Base-by-base conservation (phyloP, 1,284 basidiomycete species). In the Lentinus polychrous region DNA sequence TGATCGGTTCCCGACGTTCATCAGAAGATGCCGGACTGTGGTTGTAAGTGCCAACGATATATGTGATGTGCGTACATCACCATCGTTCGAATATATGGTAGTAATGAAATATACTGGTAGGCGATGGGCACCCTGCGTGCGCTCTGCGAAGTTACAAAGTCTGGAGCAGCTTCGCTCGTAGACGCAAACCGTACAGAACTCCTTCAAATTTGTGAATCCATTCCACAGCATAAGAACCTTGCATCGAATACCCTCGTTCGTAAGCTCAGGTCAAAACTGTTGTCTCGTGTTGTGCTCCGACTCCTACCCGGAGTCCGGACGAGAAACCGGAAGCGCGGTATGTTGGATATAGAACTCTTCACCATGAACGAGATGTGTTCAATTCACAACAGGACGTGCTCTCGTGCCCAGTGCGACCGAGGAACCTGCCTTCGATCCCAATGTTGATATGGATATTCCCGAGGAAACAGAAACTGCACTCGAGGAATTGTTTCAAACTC, bases 391-490 rank as follows among this genome's bases (percentile, higher is more conserved):
- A 62, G 60, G 59, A 12, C 51, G 52, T 22, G 52, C 51, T 1
- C 37, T 63, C 24, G 22, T 54, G 3, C 40, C 53, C 0, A 45
- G 51, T 14, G 20, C 35, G 3, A 33, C 49, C 20, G 42, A 47
- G 2, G 48, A 54, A 34, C 52, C 59, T 27, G 53, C 65, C 11
- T 4, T 24, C 20, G 39, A 36, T 20, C 15, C 22, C 12, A 68
- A 76, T 10, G 71, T 74, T 2, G 81, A 86, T n/a, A 64, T 74
- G 6, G 86, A 94, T 22, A 74, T 93, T 1, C 86, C 92, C 0
- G 85, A 89, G 43, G 82, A 86, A 46, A 75, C 93, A 3, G 95
- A 99, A 61, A 65, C 66, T 0, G 74, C 84, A 31, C 70, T 98
- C 12, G 84, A 89, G 52, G 76, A 83, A 33, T 68, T 98, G 1